These are phyloP conservation scores for Gentiana straminea DNA, from an alignment of 257 asterid genomes.

Conservation along the genomic window DNA sequence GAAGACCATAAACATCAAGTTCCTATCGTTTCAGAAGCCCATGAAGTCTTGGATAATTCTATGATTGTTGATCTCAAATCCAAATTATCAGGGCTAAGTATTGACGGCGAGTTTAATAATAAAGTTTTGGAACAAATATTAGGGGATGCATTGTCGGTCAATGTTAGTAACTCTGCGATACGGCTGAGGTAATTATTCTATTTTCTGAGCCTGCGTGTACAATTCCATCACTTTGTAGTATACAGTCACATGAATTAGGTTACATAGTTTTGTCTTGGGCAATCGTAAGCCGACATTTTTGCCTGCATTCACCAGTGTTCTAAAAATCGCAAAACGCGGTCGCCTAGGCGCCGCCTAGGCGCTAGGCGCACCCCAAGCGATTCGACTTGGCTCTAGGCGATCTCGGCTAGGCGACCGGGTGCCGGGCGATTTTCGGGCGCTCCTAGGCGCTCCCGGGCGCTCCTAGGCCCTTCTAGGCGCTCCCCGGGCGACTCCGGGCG, in stretches of 20 bases:
- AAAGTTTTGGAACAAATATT: conserved; percentile 52
- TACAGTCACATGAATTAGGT: neutral
- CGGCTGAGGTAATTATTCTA: conserved; percentile 33
- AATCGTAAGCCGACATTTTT: no score
- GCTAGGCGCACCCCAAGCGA: no score
- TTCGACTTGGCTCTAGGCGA: no score
- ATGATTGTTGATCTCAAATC: conserved; percentile 23
- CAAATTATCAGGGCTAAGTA: conserved; percentile 24
- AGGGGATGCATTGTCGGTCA: conserved; percentile 37
- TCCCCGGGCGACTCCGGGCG: no score
- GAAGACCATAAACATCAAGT: conserved; percentile 25
- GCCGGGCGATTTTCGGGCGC: no score
- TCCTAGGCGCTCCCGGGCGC: no score
- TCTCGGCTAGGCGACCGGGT: no score
- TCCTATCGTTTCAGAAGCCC: conserved; percentile 27
- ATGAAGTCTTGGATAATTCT: conserved; percentile 27
- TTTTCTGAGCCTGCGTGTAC: conserved; percentile 4
- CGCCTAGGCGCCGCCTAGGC: no score
- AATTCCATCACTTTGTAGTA: neutral
- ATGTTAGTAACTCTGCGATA: conserved; percentile 24
- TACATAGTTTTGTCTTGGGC: no score
- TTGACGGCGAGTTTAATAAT: conserved; percentile 27
- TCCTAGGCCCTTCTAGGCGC: no score
- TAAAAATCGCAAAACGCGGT: no score
- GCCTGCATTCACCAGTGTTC: no score